A percentile compares a stretch with the other conserved stretches of the same genome.
phyloP scores from a whole-genome alignment of 139 green algal genomes.

The Chlorella sp. region DNA sequence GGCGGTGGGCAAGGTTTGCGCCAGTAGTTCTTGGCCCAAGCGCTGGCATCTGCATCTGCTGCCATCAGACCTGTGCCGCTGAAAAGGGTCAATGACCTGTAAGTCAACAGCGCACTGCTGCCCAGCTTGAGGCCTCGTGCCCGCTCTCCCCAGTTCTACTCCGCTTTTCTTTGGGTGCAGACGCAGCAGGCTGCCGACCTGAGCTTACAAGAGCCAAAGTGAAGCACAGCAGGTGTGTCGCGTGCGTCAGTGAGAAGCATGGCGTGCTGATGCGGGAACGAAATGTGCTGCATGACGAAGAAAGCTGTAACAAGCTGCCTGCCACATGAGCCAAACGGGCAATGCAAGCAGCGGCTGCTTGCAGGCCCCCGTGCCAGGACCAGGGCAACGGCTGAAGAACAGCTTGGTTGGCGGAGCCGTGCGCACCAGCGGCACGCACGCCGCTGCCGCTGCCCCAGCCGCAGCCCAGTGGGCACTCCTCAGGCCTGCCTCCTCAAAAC shows the following conservation, averaged over 20 bases:
- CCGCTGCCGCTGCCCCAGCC: no score
- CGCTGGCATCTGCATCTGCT: no score
- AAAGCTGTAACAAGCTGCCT: no score
- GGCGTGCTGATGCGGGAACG: background rate
- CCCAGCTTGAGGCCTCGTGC: no score
- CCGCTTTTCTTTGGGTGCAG: background rate
- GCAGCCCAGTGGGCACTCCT: background rate
- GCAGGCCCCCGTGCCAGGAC: no score
- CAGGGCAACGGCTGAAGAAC: background rate
- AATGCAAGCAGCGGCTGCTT: no score
- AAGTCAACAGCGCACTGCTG: background rate
- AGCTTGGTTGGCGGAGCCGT: background rate
- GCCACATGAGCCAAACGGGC: no score
- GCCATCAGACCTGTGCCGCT: background rate
- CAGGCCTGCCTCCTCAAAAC: background rate
- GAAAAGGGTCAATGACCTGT: no score
- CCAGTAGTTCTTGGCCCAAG: background rate
- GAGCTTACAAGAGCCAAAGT: background rate
- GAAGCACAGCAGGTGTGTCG: background rate
- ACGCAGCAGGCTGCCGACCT: background rate
- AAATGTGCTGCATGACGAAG: no score
- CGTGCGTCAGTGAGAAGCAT: no score
- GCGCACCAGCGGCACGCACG: no score
- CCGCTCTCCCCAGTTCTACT: background rate
- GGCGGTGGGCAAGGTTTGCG: background rate